phyloP scores from a whole-genome alignment of 345 rosid species.

The Boechera stricta region DNA sequence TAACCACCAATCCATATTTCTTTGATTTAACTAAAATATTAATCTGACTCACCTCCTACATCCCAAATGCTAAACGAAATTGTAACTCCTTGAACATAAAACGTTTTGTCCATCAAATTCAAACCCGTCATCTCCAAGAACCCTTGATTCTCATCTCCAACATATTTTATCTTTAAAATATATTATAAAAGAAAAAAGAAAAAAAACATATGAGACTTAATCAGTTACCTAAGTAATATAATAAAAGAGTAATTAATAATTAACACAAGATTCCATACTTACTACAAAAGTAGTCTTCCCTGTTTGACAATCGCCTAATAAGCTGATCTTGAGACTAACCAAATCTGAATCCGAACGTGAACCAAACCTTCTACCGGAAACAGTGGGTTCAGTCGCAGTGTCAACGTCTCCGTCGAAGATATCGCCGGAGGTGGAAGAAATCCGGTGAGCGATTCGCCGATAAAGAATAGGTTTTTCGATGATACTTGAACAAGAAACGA shows the following conservation, averaged over 20 bases:
- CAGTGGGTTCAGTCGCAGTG: constrained; percentile 23
- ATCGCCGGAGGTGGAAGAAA: constrained; percentile 50
- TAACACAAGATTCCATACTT: constrained; percentile 20
- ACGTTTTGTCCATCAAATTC: constrained; percentile 87
- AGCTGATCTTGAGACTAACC: constrained; percentile 83
- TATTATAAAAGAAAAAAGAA: not conserved
- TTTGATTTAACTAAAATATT: not conserved
- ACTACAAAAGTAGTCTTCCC: constrained; percentile 96
- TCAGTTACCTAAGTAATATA: not conserved
- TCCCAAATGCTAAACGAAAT: constrained; percentile 96
- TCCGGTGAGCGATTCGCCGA: constrained; percentile 54
- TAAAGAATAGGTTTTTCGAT: constrained; percentile 63
- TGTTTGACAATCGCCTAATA: constrained; percentile 90
- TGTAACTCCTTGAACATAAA: constrained; percentile 76
- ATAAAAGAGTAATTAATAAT: not conserved
- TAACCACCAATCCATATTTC: not conserved
- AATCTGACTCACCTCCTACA: constrained; percentile 68
- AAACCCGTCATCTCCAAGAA: constrained; percentile 80
- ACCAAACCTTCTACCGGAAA: constrained; percentile 48
- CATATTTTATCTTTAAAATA: constrained; percentile 66
- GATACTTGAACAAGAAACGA: constrained; percentile 67
- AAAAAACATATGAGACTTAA: not conserved
- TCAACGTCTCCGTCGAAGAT: constrained; percentile 35
- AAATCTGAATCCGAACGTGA: constrained; percentile 70
- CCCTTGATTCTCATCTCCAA: constrained; percentile 77